Conservation (phyloP, 2,329 filamentous ascomycete genomes). For the Fusarium tanahbumbuense region DNA sequence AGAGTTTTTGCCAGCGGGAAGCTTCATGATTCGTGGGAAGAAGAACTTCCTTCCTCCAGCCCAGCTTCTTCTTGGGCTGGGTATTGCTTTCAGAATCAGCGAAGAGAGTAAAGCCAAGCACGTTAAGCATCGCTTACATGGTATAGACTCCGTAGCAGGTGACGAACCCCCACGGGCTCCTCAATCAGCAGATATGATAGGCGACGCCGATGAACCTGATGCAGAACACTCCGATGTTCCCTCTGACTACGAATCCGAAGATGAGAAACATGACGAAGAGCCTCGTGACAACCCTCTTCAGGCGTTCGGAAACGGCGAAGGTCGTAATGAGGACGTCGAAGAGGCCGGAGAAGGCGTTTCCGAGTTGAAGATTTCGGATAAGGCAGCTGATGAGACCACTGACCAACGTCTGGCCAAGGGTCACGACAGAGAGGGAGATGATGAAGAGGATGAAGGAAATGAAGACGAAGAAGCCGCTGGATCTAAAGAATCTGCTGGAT, state of each 20-base stretch:
- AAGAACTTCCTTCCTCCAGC: conserved; percentile 93
- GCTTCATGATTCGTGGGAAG: conserved; percentile 83
- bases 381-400: conserved; percentile 33
- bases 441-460: conserved; percentile 17
- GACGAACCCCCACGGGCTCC: conserved; percentile 32
- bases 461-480: conserved; percentile 38
- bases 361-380: conserved; percentile 44
- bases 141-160: conserved; percentile 37
- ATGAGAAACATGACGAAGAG: conserved; percentile 47
- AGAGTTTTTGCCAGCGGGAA: conserved; percentile 81
- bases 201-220: conserved; percentile 37
- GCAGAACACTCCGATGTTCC: conserved; percentile 48
- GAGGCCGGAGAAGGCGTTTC: conserved; percentile 43
- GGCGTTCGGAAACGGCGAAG: conserved; percentile 36
- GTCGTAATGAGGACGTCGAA: conserved; percentile 46
- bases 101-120: conserved; percentile 87
- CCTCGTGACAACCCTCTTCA: conserved; percentile 55
- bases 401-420: conserved; percentile 51
- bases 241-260: conserved; percentile 49
- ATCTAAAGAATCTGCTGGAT: conserved; percentile 34
- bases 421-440: conserved; percentile 43
- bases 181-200: conserved; percentile 42
- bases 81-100: conserved; percentile 87
- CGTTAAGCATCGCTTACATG: conserved; percentile 69
- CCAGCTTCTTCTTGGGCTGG: conserved; percentile 88